Conservation (phyloP, 495 filamentous ascomycete genomes). For the Hypoxylon cercidicola region DNA sequence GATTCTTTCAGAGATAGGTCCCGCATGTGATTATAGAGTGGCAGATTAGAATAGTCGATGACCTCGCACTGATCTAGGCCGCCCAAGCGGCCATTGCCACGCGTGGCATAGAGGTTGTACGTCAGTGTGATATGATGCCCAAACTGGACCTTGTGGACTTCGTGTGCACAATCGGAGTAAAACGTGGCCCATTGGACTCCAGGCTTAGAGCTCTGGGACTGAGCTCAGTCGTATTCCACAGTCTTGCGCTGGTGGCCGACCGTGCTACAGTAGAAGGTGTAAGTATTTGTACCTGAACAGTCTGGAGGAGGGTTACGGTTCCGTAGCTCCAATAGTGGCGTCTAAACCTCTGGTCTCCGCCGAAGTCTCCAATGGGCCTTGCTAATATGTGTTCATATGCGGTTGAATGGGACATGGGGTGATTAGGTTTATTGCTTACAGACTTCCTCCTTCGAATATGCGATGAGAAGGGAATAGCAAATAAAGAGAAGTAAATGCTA, state of each 20-base stretch:
- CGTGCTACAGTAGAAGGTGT: too few relatives aligned
- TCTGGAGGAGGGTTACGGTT: too few relatives aligned
- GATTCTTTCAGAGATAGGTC: background rate
- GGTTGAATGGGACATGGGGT: too few relatives aligned
- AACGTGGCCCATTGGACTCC: constrained; percentile 68
- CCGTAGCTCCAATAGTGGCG: too few relatives aligned
- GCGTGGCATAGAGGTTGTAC: constrained; percentile 64
- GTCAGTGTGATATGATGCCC: constrained; percentile 59
- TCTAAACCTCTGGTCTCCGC: too few relatives aligned
- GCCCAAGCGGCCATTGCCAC: background rate
- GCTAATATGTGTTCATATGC: too few relatives aligned
- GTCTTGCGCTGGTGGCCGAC: constrained; percentile 14
- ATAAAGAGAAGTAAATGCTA: too few relatives aligned
- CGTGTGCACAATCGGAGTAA: constrained; percentile 70
- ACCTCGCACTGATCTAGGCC: background rate
- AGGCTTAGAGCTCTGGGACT: constrained; percentile 2
- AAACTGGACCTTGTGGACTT: constrained; percentile 51
- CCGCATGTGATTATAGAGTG: constrained; percentile 4
- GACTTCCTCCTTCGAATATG: constrained; percentile 53
- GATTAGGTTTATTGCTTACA: background rate
- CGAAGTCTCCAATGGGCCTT: too few relatives aligned
- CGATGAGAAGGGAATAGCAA: too few relatives aligned
- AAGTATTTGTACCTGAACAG: too few relatives aligned
- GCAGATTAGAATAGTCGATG: constrained; percentile 4
- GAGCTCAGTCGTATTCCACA: constrained; percentile 58